Base-by-base conservation (phyloP, 768 basidiomycete species). In the Hygrophorus russula region DNA sequence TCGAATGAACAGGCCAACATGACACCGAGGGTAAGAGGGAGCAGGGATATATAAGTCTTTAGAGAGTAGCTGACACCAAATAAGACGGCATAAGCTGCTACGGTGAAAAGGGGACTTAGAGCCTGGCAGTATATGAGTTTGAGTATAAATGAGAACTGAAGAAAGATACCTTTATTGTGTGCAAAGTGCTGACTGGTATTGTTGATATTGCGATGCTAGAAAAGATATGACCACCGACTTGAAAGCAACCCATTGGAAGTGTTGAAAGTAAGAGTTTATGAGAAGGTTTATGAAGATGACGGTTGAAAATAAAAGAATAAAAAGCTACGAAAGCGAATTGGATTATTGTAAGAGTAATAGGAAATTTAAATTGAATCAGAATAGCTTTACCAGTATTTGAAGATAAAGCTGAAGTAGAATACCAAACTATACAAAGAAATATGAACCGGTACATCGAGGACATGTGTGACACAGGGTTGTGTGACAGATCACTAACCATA, bases 1-100 rank as follows among this genome's bases (percentile, higher is more conserved):
- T 96, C 93, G 57, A 88, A 93, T 8, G 91, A 90, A 61, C 85
- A 94, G 31, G 91, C 93, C 50, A 99, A 71, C 92, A 98, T 98
- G 59, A 99, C 96, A 29, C 96, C 96, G 39, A 94, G 46, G 1
- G 89, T 98, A 51, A 99, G 72, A 7, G 96, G 96, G n/a, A 97
- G 69, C 19, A 99, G 77, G 3, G 92, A 94, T 14, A 92, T 49
- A 61, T 98, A 99, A 1, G 93, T 99, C 56, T 80, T 81, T 37
- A 76, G 66, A 15, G 92, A 89, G 64, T 99, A 99, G 58, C 82
- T 86, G 34, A 98, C 96, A 37, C 86, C 76, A 55, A 98, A 99
- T 18, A 98, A 68, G 39, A 93, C 64, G 4, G 91, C 91, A 58
- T 99, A 99, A 0, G 94, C 91, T 5, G 85, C 80, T 18, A 99